A percentile compares a stretch with the other conserved stretches of the same genome.
Conservation (phyloP, 2,329 filamentous ascomycete species). For the Aureobasidium sp. region DNA sequence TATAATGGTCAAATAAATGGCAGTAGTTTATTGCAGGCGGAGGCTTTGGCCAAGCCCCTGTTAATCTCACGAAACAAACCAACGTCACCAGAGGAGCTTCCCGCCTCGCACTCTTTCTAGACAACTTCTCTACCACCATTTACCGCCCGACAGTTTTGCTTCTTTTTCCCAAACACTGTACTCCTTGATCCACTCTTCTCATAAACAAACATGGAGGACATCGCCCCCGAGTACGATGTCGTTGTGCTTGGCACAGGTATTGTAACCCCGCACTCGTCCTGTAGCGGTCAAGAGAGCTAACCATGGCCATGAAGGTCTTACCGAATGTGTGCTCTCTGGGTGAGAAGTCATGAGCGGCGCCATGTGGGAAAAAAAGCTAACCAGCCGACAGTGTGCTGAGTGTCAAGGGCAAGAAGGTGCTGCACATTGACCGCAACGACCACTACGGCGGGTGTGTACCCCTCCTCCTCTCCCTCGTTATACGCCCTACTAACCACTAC, state of each 20-base stretch:
- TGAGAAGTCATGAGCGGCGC: constrained; percentile 38
- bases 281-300: constrained; percentile 15
- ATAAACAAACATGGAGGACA: constrained; percentile 74
- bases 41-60: constrained; percentile 12
- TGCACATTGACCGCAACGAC: constrained; percentile 97
- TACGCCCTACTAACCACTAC: constrained; percentile 22
- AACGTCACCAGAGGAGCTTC: constrained; percentile 11
- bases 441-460: constrained; percentile 87
- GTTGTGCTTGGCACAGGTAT: constrained; percentile 95
- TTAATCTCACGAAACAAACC: constrained; percentile 13
- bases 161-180: background rate
- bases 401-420: constrained; percentile 97
- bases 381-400: constrained; percentile 66
- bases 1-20: constrained; percentile 5
- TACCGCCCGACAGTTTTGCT: background rate
- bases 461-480: constrained; percentile 9
- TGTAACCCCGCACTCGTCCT: constrained; percentile 26
- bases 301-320: constrained; percentile 62
- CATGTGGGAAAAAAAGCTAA: constrained; percentile 19
- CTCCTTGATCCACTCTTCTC: background rate
- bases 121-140: constrained; percentile 2
- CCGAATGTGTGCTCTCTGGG: constrained; percentile 98
- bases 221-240: constrained; percentile 97
- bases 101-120: background rate
- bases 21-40: background rate